Conservation (phyloP, 2,329 filamentous ascomycete genomes). For the Penicillium sp. region DNA sequence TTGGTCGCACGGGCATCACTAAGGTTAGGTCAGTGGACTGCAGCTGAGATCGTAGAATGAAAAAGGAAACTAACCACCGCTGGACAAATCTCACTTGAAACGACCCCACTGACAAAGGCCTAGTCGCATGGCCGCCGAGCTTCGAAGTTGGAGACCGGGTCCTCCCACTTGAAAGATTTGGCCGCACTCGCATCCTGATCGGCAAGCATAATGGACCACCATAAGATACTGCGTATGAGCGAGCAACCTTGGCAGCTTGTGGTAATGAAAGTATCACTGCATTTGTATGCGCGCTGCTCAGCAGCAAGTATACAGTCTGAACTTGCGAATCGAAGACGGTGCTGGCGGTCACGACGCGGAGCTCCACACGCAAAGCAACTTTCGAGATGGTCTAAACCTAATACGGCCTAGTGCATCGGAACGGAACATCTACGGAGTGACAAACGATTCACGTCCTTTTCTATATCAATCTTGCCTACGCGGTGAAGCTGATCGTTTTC, state of each 20-base stretch:
- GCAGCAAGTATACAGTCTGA: not conserved
- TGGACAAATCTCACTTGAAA: not conserved
- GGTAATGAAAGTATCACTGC: not conserved
- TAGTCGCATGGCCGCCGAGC: not conserved
- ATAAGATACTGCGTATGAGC: not conserved
- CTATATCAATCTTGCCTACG: slow-evolving; percentile 16
- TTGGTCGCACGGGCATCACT: not conserved
- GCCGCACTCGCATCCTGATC: slow-evolving; percentile 25
- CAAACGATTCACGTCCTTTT: slow-evolving; percentile 24
- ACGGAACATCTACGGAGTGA: slow-evolving; percentile 24
- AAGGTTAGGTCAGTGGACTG: not conserved
- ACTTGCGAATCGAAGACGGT: not conserved
- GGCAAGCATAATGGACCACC: slow-evolving; percentile 20
- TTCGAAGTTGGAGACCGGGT: slow-evolving; percentile 10
- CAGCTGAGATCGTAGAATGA: not conserved
- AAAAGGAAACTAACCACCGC: slow-evolving; percentile 1
- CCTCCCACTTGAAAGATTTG: slow-evolving; percentile 20
- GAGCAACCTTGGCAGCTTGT: not conserved
- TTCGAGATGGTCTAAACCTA: not conserved
- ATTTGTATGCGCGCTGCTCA: not conserved
- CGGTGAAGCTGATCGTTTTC: slow-evolving; percentile 3
- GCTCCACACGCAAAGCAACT: slow-evolving; percentile 1
- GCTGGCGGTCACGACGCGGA: slow-evolving; percentile 1
- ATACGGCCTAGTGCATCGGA: slow-evolving; percentile 15
- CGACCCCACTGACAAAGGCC: not conserved